Evolutionary conservation across 352 stramenopile genomes (phyloP).

Genomic region (Thalassiosira oceanica): DNA sequence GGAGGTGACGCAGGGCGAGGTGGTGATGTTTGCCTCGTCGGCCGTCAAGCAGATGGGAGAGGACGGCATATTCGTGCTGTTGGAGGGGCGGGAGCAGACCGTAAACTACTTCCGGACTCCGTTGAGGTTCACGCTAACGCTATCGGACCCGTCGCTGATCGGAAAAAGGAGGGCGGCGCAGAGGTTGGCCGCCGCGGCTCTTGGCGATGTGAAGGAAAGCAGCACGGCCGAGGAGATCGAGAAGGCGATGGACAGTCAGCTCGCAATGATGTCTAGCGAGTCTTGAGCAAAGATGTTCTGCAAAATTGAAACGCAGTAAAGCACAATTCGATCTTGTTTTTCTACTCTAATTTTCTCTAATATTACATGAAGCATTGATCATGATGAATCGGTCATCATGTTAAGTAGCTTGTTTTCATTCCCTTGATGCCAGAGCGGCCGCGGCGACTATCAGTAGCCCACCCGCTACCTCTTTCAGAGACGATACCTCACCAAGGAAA

Average conservation of each 20-base stretch:
- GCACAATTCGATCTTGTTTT: too few species aligned
- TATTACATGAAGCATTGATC: too few species aligned
- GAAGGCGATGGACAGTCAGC: conserved; percentile 36
- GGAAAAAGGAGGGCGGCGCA: conserved; percentile 76
- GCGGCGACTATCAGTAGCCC: conserved; percentile 56
- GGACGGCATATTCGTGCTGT: conserved; percentile 69
- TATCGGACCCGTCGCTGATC: conserved; percentile 74
- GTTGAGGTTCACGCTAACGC: conserved; percentile 66
- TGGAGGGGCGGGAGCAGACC: conserved; percentile 78
- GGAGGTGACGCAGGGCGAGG: conserved; percentile 68
- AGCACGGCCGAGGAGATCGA: conserved; percentile 43
- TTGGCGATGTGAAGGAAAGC: conserved; percentile 38
- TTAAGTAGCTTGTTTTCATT: neutral
- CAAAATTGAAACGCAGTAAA: too few species aligned
- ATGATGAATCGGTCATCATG: too few species aligned
- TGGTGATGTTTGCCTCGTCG: conserved; percentile 71
- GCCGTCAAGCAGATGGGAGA: conserved; percentile 63
- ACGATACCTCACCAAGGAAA: conserved; percentile 57
- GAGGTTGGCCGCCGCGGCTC: conserved; percentile 59
- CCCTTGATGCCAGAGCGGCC: conserved; percentile 41
- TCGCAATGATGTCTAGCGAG: conserved; percentile 51
- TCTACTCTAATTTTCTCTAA: too few species aligned
- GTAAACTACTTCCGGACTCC: conserved; percentile 78
- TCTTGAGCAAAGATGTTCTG: too few species aligned
- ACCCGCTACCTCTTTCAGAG: conserved; percentile 43